A percentile compares a stretch with the other conserved stretches of the same genome.
Conservation (phyloP, 2,329 filamentous ascomycete genomes). For the Aspergillus novofumigatus region DNA sequence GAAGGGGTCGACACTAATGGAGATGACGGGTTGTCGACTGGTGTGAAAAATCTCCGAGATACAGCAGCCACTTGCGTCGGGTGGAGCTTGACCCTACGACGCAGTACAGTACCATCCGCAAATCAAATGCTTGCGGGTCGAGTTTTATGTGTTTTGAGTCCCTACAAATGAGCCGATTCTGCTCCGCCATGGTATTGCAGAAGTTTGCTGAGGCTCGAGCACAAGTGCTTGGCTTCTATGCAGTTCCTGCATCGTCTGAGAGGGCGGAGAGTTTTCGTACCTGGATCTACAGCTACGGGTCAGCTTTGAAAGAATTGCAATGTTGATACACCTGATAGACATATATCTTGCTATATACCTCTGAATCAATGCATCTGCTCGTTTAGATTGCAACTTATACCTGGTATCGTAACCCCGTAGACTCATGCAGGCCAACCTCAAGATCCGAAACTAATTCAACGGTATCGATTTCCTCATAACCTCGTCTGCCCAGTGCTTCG, state of each 20-base stretch:
- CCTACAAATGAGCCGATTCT: not conserved
- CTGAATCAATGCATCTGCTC: not conserved
- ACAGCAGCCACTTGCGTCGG: not conserved
- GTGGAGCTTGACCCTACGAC: not conserved
- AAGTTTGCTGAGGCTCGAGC: not conserved
- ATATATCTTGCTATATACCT: not conserved
- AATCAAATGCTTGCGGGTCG: not conserved
- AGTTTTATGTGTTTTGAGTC: not conserved
- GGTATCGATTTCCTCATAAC: constrained; percentile 40
- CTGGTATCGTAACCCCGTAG: not conserved
- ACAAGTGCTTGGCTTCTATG: not conserved
- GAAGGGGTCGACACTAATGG: not conserved
- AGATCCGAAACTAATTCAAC: constrained; percentile 4
- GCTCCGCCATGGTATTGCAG: not conserved
- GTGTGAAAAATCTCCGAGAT: not conserved
- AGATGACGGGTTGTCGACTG: not conserved
- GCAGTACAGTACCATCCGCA: not conserved
- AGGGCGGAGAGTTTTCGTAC: not conserved
- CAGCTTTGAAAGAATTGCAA: not conserved
- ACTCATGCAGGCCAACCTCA: not conserved
- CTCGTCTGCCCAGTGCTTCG: constrained; percentile 31
- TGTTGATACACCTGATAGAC: not conserved
- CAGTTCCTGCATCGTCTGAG: not conserved
- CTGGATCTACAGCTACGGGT: not conserved
- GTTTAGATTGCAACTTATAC: not conserved